A percentile compares a stretch with the other conserved stretches of the same genome.
Evolutionary conservation across 2,329 filamentous ascomycete species (phyloP).

Genomic region (Pseudogymnoascus pannorum): DNA sequence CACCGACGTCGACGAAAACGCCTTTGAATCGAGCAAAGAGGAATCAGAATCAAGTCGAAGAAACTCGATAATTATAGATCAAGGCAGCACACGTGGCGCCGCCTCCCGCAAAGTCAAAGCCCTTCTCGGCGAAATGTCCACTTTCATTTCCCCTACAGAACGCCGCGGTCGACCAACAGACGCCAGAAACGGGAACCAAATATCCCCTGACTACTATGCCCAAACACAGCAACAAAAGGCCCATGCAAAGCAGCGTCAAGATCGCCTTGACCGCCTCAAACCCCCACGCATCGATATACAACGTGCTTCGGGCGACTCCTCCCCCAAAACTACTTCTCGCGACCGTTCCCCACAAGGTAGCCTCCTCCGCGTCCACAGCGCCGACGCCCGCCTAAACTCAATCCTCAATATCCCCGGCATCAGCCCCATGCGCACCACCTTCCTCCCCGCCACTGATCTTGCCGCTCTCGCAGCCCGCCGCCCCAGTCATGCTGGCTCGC

Average conservation of each 20-base stretch:
- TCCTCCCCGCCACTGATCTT: slow-evolving; percentile 39
- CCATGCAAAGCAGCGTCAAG: background rate
- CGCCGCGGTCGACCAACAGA: slow-evolving; percentile 28
- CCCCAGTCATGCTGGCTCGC: slow-evolving; percentile 21
- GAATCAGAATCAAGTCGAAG: slow-evolving; percentile 18
- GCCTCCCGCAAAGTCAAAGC: slow-evolving; percentile 7
- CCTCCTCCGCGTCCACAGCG: slow-evolving; percentile 18
- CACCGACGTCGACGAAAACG: slow-evolving; percentile 35
- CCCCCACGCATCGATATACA: slow-evolving; percentile 41
- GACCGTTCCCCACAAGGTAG: slow-evolving; percentile 14
- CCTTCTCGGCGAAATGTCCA: slow-evolving; percentile 33
- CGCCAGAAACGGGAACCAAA: slow-evolving; percentile 17
- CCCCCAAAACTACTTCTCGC: slow-evolving; percentile 14
- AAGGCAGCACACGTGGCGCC: background rate
- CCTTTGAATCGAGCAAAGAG: slow-evolving; percentile 14
- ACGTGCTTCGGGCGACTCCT: slow-evolving; percentile 28
- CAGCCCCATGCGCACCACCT: slow-evolving; percentile 25
- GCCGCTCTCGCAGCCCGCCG: slow-evolving; percentile 31
- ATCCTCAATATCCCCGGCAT: slow-evolving; percentile 28
- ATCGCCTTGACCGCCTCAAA: slow-evolving; percentile 30
- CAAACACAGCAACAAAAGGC: background rate
- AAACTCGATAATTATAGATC: background rate
- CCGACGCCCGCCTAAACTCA: slow-evolving; percentile 29
- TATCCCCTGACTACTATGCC: background rate
- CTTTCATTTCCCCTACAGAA: slow-evolving; percentile 42